Evolutionary conservation across 345 rosid species (phyloP).

Genomic region (Euphorbia peplus): DNA sequence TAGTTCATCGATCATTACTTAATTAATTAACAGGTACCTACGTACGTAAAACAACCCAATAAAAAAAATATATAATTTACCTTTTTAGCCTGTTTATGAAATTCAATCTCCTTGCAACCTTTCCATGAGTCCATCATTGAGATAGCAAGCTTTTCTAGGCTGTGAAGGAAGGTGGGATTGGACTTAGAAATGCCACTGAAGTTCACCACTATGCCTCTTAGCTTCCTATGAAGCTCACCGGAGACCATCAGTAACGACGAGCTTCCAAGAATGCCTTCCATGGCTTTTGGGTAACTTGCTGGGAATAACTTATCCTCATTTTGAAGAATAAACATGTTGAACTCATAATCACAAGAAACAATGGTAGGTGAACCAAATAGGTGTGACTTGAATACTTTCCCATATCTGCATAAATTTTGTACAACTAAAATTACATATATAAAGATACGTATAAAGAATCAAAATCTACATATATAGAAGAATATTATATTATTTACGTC

Average conservation of each 20-base stretch:
- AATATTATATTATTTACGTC: too few relatives aligned
- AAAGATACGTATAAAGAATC: too few relatives aligned
- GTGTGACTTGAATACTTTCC: conserved; percentile 74
- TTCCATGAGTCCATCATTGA: conserved; percentile 72
- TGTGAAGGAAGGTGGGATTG: conserved; percentile 38
- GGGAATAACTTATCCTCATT: conserved; percentile 72
- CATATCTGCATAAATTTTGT: conserved; percentile 42
- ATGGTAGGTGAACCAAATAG: conserved; percentile 75
- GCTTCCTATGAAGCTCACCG: conserved; percentile 73
- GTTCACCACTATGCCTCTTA: conserved; percentile 47
- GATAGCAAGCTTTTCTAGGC: conserved; percentile 43
- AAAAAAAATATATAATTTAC: conserved; percentile 30
- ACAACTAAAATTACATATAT: too few relatives aligned
- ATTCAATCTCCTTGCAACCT: conserved; percentile 36
- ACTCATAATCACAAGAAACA: conserved; percentile 77
- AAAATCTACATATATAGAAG: too few relatives aligned
- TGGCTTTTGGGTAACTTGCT: conserved; percentile 64
- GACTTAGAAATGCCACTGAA: conserved; percentile 54
- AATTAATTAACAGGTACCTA: too few relatives aligned
- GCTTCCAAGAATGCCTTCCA: conserved; percentile 73
- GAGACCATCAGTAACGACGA: conserved; percentile 51
- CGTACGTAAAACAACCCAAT: too few relatives aligned
- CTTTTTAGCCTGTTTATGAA: conserved; percentile 55
- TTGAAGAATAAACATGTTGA: conserved; percentile 76
- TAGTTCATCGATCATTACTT: too few relatives aligned